Base-by-base conservation (phyloP, 768 basidiomycete genomes). In the Hemileccinum impolitum region DNA sequence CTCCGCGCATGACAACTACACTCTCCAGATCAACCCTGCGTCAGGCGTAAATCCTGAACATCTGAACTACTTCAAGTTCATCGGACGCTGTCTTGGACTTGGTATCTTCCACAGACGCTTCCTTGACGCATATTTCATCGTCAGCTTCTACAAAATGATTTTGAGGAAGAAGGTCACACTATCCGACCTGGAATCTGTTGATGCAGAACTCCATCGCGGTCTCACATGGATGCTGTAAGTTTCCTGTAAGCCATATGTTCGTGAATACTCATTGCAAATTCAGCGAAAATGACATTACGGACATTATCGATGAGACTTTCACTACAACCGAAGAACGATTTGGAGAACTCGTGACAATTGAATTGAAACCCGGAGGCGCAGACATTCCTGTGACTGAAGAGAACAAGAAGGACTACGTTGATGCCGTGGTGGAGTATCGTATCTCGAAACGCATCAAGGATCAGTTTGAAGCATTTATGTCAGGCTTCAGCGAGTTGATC, bases 141-240 rank as follows among this genome's bases (percentile, higher is more conserved):
- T 95, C 66, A 91, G 91, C 61, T 96, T 99, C 79, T 98, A 99
- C 82, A 99, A 98, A 77, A 97, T 97, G 94, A 94, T 98, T 52
- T 67, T 99, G 62, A 91, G 90, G 78, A 98, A 98, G 78, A 96
- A 97, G 72, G 94, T 98, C 28, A 87, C 87, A 0, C 70, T 98
- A 35, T 81, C 87, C 7, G 96, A 99, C 71, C 73, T 99, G 59
- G 95, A 98, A 75, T 90, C 88, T 65, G 95, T 99, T 21, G 96
- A 99, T 71, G 91, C 85, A 2, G 96, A 98, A 65, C 70, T 98
- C 51, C 87, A 92, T 66, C 85, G 95, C 38, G 94, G 94, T 52
- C 77, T 99, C 72, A 94, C 90, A 19, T 99, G 96, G 96, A 99
- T 98, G 93, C 79, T 98, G 93, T 94, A 65, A 61, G 93, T 28